phyloP scores from a whole-genome alignment of 2,329 filamentous ascomycete genomes.

The Tolypocladium endophyticum region DNA sequence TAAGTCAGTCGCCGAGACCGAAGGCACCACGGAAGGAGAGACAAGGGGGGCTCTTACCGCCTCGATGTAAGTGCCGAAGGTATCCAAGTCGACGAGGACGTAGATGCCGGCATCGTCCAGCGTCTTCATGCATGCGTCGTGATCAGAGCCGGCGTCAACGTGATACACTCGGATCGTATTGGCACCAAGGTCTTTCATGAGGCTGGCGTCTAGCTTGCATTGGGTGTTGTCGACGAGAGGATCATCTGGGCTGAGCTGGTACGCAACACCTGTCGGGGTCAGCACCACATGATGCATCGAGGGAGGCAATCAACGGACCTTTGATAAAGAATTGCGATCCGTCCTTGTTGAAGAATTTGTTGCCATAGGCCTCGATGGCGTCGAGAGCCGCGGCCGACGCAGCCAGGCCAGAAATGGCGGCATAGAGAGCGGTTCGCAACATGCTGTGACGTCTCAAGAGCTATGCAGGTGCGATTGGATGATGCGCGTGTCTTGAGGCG shows the following conservation, averaged over 20 bases:
- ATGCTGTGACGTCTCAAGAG: background rate
- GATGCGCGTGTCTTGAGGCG: background rate
- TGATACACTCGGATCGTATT: constrained; percentile 87
- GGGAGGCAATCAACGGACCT: constrained; percentile 33
- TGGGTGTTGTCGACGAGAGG: constrained; percentile 67
- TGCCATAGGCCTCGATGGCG: constrained; percentile 49
- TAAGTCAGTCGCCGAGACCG: background rate
- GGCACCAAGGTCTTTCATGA: constrained; percentile 72
- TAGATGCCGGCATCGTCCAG: constrained; percentile 78
- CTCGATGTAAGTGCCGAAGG: constrained; percentile 58
- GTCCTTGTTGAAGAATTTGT: constrained; percentile 77
- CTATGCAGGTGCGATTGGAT: background rate
- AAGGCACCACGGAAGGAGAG: no score
- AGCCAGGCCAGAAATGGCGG: constrained; percentile 22
- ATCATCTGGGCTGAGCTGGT: constrained; percentile 54
- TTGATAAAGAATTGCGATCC: constrained; percentile 79
- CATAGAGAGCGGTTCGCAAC: constrained; percentile 10
- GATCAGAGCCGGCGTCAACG: constrained; percentile 61
- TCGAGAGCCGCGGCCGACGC: constrained; percentile 29
- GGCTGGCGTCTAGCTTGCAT: constrained; percentile 61
- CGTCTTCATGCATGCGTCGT: constrained; percentile 69
- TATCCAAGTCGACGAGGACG: constrained; percentile 73
- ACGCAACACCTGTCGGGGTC: constrained; percentile 53
- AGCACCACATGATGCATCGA: background rate
- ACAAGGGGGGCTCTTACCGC: constrained; percentile 34